Percentiles rank a stretch among this genome's conserved stretches.
Evolutionary conservation across 768 basidiomycete genomes (phyloP).

Genomic region (Pleurotus djamor): DNA sequence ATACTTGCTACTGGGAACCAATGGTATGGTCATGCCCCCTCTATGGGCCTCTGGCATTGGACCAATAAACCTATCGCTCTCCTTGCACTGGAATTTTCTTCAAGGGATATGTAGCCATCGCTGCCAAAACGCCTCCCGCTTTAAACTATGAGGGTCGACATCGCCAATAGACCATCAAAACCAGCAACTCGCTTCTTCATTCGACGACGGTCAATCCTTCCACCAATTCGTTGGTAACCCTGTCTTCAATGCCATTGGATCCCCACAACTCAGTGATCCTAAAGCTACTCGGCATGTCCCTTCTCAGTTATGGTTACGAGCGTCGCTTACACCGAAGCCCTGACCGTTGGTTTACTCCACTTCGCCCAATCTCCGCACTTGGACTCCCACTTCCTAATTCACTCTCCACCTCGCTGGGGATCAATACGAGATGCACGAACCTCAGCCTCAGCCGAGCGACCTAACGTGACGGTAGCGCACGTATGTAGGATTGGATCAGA

Average conservation of each 20-base stretch:
- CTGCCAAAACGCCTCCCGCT: neutral
- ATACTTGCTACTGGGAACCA: neutral
- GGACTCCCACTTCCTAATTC: neutral
- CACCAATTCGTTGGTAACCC: neutral
- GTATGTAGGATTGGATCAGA: neutral
- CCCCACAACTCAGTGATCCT: neutral
- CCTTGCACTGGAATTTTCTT: neutral
- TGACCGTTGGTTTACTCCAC: neutral
- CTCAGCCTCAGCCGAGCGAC: neutral
- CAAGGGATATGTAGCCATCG: neutral
- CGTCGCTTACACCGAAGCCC: neutral
- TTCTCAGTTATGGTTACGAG: neutral
- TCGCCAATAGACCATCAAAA: neutral
- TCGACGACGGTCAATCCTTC: neutral
- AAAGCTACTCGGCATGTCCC: neutral
- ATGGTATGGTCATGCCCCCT: neutral
- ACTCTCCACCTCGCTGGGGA: neutral
- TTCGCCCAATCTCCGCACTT: neutral
- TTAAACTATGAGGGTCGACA: neutral
- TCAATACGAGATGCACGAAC: neutral
- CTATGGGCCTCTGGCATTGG: neutral
- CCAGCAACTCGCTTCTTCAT: neutral
- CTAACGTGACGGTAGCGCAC: neutral
- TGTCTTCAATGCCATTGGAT: neutral
- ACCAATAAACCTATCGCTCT: constrained; percentile 1